Percentiles rank a stretch among this genome's conserved stretches.
phyloP scores from a whole-genome alignment of 2,329 filamentous ascomycete species.

The Sordariomycetes sp. region DNA sequence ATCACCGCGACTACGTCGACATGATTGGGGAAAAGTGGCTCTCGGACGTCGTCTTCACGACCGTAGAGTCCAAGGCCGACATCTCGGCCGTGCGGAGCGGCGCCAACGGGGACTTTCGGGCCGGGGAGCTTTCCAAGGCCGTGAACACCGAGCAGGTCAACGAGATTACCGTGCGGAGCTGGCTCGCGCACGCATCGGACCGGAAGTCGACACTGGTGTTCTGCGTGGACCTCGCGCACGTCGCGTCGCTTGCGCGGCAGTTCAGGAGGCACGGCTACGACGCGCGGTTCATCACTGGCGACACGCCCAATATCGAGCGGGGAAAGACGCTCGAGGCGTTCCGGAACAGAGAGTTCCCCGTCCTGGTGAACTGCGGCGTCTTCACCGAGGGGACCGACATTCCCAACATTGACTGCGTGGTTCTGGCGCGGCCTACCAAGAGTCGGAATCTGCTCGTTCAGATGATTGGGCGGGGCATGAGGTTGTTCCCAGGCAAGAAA shows the following conservation, averaged over 20 bases:
- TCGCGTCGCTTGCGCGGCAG: conserved; percentile 56
- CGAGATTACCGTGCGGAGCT: conserved; percentile 71
- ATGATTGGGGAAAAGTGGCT: conserved; percentile 84
- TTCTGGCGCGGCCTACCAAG: conserved; percentile 77
- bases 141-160: conserved; percentile 79
- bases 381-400: conserved; percentile 98
- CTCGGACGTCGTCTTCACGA: conserved; percentile 85
- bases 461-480: conserved; percentile 94
- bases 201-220: conserved; percentile 85
- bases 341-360: conserved; percentile 61
- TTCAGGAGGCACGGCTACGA: conserved; percentile 73
- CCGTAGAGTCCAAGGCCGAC: conserved; percentile 72
- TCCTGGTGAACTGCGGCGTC: conserved; percentile 88
- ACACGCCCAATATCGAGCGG: conserved; percentile 58
- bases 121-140: conserved; percentile 60
- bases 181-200: conserved; percentile 57
- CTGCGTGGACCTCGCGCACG: conserved; percentile 81
- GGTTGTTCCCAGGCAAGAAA: conserved; percentile 64
- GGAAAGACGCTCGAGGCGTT: conserved; percentile 64
- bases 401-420: conserved; percentile 87
- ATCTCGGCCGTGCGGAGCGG: conserved; percentile 52
- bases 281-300: conserved; percentile 74
- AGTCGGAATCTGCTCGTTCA: conserved; percentile 91
- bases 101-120: conserved; percentile 64
- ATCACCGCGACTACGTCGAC: conserved; percentile 63